Conservation (phyloP, 2,329 filamentous ascomycete species). For the Epichloe sibirici region DNA sequence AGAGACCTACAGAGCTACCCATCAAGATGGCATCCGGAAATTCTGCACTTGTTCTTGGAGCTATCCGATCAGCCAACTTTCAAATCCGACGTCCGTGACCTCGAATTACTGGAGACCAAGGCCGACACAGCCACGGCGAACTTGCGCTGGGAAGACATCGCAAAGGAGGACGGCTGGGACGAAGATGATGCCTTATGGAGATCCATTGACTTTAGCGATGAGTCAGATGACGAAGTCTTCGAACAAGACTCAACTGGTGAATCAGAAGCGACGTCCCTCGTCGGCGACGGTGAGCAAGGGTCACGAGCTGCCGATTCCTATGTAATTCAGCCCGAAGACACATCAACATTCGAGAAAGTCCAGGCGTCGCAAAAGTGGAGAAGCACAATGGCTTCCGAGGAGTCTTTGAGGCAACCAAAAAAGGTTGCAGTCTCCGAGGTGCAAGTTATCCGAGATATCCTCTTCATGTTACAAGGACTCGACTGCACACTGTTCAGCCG, state of each 20-base stretch:
- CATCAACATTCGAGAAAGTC: slow-evolving; percentile 19
- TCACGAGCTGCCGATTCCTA: slow-evolving; percentile 19
- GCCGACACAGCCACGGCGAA: slow-evolving; percentile 30
- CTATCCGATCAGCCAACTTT: slow-evolving; percentile 70
- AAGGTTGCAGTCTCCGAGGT: slow-evolving; percentile 52
- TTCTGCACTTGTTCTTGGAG: slow-evolving; percentile 64
- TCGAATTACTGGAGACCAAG: slow-evolving; percentile 39
- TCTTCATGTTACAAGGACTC: slow-evolving; percentile 78
- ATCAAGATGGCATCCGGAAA: slow-evolving; percentile 63
- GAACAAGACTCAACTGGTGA: slow-evolving; percentile 24
- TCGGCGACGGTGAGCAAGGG: slow-evolving; percentile 18
- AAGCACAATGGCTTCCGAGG: slow-evolving; percentile 20
- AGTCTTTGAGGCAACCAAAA: slow-evolving; percentile 20
- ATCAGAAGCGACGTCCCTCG: slow-evolving; percentile 21
- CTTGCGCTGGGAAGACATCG: slow-evolving; percentile 69
- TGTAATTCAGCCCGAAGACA: slow-evolving; percentile 23
- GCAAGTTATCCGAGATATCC: slow-evolving; percentile 59
- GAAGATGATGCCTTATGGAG: slow-evolving; percentile 58
- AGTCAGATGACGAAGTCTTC: slow-evolving; percentile 41
- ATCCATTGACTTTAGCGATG: slow-evolving; percentile 54
- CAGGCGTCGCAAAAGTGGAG: slow-evolving; percentile 25
- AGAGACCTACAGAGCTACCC: slow-evolving; percentile 41
- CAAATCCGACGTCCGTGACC: slow-evolving; percentile 51
- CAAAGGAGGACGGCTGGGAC: slow-evolving; percentile 62
- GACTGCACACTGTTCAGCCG: slow-evolving; percentile 57